A percentile compares a stretch with the other conserved stretches of the same genome.
phyloP scores from a whole-genome alignment of 2,329 filamentous ascomycete genomes.

The Apiospora rasikravindrae region DNA sequence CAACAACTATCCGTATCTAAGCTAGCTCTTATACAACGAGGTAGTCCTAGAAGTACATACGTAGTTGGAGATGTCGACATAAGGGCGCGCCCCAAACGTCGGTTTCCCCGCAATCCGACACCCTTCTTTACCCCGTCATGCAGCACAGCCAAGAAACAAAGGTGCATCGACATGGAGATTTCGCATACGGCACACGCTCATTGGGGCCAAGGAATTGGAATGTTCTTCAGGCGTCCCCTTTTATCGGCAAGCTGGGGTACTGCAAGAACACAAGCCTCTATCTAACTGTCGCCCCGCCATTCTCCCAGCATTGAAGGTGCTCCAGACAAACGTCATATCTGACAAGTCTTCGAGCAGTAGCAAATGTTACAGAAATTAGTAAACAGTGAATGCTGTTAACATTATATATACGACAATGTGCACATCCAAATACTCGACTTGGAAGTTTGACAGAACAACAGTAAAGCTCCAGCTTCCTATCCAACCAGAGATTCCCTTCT shows the following conservation, averaged over 20 bases:
- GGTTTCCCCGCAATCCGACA: not conserved
- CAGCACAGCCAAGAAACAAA: not conserved
- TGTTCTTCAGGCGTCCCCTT: no score
- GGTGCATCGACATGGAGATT: not conserved
- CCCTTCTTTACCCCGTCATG: not conserved
- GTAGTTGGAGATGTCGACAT: not conserved
- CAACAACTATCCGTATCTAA: not conserved
- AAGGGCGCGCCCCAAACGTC: not conserved
- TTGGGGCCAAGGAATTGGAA: no score
- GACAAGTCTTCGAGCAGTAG: not conserved
- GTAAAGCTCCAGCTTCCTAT: not conserved
- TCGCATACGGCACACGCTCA: not conserved
- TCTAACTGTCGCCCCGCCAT: not conserved
- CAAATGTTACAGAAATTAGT: not conserved
- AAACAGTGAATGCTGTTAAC: not conserved
- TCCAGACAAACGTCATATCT: not conserved
- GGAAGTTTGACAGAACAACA: not conserved
- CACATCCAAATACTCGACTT: not conserved
- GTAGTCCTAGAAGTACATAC: not conserved
- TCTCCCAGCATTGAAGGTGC: not conserved
- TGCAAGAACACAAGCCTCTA: no score
- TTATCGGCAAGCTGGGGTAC: no score
- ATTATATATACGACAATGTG: not conserved
- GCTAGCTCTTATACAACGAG: not conserved
- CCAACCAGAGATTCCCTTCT: not conserved